Percentiles rank a stretch among this genome's conserved stretches.
Conservation (phyloP, 148 eudicot genomes). For the Pouteria glomerata region DNA sequence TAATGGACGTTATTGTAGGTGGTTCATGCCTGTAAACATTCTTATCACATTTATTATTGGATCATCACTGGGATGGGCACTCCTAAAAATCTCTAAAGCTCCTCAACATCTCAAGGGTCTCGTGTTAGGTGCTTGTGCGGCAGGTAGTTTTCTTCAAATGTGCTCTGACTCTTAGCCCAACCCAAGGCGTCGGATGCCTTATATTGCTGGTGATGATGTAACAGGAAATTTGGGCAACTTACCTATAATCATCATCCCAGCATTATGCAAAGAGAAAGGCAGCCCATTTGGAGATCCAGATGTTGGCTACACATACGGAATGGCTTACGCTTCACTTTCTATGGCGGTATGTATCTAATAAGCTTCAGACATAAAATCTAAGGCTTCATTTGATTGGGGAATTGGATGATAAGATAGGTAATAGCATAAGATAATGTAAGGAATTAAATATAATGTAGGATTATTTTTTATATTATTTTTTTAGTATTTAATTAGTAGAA, state of each 20-base stretch:
- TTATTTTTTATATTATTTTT: no score
- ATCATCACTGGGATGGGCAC: slow-evolving; percentile 40
- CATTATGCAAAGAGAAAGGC: slow-evolving; percentile 44
- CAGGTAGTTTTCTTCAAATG: no score
- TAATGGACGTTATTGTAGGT: no score
- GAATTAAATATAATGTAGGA: no score
- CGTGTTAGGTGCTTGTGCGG: slow-evolving; percentile 39
- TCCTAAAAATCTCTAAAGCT: slow-evolving; percentile 27
- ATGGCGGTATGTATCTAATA: slow-evolving; percentile 32
- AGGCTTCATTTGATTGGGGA: no score
- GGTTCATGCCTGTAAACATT: slow-evolving; percentile 53
- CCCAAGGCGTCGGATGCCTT: no score
- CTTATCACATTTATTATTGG: slow-evolving; percentile 37
- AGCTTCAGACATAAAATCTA: no score
- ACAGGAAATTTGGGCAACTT: slow-evolving; percentile 50
- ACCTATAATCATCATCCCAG: slow-evolving; percentile 38
- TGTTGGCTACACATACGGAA: slow-evolving; percentile 28
- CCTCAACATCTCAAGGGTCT: slow-evolving; percentile 46
- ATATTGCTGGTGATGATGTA: no score
- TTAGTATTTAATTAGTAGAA: no score
- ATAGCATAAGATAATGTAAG: no score
- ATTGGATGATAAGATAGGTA: no score
- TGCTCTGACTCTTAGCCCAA: no score
- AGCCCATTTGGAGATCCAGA: slow-evolving; percentile 49
- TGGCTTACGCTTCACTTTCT: slow-evolving; percentile 45